Conservation (phyloP, 805 yeast genomes). For the Candida chilensis region DNA sequence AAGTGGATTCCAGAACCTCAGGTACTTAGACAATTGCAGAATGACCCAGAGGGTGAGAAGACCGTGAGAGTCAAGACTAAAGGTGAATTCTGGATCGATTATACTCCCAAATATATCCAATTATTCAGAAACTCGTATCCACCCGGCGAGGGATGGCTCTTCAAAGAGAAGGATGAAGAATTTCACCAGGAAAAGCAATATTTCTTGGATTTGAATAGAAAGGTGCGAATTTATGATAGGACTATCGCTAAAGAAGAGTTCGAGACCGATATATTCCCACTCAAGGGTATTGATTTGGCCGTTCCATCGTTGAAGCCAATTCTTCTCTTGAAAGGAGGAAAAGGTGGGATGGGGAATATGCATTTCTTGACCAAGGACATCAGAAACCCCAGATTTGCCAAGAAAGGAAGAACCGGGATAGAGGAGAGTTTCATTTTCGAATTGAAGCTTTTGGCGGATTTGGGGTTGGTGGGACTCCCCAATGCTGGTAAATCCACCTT, state of each 20-base stretch:
- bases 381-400: slow-evolving; percentile 86
- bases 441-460: slow-evolving; percentile 80
- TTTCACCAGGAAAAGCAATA: slow-evolving; percentile 59
- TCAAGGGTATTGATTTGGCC: slow-evolving; percentile 70
- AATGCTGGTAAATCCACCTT: slow-evolving; percentile 95
- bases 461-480: slow-evolving; percentile 92
- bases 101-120: slow-evolving; percentile 39
- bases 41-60: slow-evolving; percentile 6
- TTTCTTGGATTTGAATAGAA: slow-evolving; percentile 54
- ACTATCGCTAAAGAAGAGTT: slow-evolving; percentile 50
- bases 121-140: slow-evolving; percentile 50
- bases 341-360: slow-evolving; percentile 95
- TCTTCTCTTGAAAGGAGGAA: slow-evolving; percentile 72
- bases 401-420: slow-evolving; percentile 65
- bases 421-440: slow-evolving; percentile 69
- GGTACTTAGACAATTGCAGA: slow-evolving; percentile 21
- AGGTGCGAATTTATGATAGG: slow-evolving; percentile 58
- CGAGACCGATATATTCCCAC: slow-evolving; percentile 61
- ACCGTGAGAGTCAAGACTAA: slow-evolving; percentile 23
- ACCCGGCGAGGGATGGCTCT: slow-evolving; percentile 85
- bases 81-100: slow-evolving; percentile 7
- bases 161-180: slow-evolving; percentile 67
- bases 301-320: slow-evolving; percentile 57
- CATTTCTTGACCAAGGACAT: slow-evolving; percentile 79
- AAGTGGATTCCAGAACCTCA: slow-evolving; percentile 78